A percentile compares a stretch with the other conserved stretches of the same genome.
Evolutionary conservation across 371 early-diverging fungal genomes (phyloP).

Genomic region (Mucor sp.): DNA sequence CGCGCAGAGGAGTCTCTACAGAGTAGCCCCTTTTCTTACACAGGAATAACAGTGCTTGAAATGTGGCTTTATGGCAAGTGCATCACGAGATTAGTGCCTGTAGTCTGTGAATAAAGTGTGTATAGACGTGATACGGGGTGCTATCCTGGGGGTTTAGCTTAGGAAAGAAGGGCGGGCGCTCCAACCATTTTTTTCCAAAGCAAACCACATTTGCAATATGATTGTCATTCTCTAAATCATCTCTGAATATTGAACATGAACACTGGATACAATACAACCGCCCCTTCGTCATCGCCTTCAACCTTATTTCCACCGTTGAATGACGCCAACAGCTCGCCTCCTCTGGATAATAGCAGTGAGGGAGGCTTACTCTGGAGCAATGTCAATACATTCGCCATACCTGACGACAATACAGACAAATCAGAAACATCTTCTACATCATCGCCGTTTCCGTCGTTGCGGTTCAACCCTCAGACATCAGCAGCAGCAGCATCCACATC

Average conservation of each 20-base stretch:
- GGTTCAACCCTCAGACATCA: neutral
- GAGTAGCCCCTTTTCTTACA: no score
- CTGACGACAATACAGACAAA: constrained; percentile 9
- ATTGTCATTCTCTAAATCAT: neutral
- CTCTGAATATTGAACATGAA: neutral
- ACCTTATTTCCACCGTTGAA: constrained; percentile 9
- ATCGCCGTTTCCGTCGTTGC: neutral
- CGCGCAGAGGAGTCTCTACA: neutral
- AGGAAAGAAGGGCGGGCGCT: neutral
- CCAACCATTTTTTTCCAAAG: neutral
- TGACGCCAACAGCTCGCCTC: neutral
- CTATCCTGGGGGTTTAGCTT: neutral
- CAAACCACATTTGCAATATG: neutral
- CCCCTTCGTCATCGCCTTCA: neutral
- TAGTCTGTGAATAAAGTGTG: neutral
- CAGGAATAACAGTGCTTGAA: no score
- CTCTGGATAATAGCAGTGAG: neutral
- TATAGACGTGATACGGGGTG: neutral
- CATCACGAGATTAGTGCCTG: neutral
- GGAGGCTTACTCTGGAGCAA: constrained; percentile 16
- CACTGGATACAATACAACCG: neutral
- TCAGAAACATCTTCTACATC: neutral
- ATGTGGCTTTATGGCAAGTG: neutral
- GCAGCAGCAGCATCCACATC: neutral
- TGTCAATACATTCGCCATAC: constrained; percentile 19